Percentiles rank a stretch among this genome's conserved stretches.
Evolutionary conservation across 805 yeast genomes (phyloP).

Genomic region (Monosporozyma yasuniensis): DNA sequence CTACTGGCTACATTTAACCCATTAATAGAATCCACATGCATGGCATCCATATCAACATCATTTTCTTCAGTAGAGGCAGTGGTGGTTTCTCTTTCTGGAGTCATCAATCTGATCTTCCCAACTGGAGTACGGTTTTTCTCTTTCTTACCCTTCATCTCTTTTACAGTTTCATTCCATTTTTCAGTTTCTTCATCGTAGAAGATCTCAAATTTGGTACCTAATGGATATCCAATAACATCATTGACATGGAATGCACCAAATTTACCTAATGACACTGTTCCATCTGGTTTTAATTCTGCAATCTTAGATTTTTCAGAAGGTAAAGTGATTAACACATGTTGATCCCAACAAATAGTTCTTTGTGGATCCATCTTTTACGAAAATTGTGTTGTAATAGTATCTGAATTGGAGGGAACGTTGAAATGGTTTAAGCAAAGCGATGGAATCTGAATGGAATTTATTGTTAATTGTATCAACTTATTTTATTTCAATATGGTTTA

Average conservation of each 20-base stretch:
- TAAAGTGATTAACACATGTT: conserved; percentile 51
- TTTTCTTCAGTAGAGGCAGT: conserved; percentile 26
- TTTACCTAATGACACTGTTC: conserved; percentile 70
- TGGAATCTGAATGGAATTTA: background rate
- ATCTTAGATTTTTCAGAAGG: conserved; percentile 78
- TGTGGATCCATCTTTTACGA: conserved; percentile 26
- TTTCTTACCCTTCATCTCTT: conserved; percentile 8
- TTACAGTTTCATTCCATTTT: conserved; percentile 1
- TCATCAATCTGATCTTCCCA: conserved; percentile 20
- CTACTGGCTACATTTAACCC: conserved; percentile 31
- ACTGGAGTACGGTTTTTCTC: conserved; percentile 18
- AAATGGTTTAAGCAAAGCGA: conserved; percentile 4
- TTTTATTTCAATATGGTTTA: background rate
- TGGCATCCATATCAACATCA: background rate
- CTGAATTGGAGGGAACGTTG: too few relatives aligned
- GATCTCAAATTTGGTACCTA: conserved; percentile 86
- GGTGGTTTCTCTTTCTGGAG: background rate
- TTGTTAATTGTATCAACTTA: too few relatives aligned
- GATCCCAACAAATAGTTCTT: conserved; percentile 22
- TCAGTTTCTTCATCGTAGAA: conserved; percentile 31
- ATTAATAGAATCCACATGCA: conserved; percentile 19
- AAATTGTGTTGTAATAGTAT: too few relatives aligned
- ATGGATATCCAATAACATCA: conserved; percentile 69
- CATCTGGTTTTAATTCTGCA: conserved; percentile 53
- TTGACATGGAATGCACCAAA: conserved; percentile 79